Evolutionary conservation across 441 rosid species (phyloP).

Genomic region (Pelargonium myrrhifolium): DNA sequence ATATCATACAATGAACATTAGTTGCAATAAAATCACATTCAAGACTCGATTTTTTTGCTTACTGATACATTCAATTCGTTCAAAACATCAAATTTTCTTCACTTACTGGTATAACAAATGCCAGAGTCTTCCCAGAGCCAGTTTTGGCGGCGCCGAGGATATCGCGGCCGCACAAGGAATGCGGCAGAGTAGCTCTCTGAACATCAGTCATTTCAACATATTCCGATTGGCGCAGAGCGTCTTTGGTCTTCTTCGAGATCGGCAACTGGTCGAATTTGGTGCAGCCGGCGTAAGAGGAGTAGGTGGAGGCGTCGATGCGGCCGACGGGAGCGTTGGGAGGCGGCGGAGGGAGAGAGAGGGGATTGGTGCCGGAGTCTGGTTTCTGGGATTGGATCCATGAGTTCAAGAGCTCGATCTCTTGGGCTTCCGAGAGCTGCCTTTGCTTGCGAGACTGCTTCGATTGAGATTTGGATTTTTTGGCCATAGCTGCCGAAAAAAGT

Average conservation of each 20-base stretch:
- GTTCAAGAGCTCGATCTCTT: conserved; percentile 20
- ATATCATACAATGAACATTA: too few relatives aligned
- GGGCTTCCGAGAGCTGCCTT: conserved; percentile 15
- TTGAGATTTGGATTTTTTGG: conserved; percentile 1
- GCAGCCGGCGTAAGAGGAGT: conserved; percentile 21
- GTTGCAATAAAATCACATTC: too few relatives aligned
- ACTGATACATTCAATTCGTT: background rate
- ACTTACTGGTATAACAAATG: conserved; percentile 83
- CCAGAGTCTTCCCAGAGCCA: conserved; percentile 90
- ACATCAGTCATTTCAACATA: conserved; percentile 41
- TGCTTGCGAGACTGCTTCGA: conserved; percentile 19
- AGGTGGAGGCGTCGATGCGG: conserved; percentile 10
- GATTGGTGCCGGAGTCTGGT: conserved; percentile 26
- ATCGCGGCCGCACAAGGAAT: conserved; percentile 83
- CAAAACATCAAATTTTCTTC: background rate
- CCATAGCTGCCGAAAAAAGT: background rate
- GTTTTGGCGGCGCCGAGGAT: conserved; percentile 90
- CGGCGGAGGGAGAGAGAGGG: conserved; percentile 18
- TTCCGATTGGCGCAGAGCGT: conserved; percentile 18
- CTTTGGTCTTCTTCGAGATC: conserved; percentile 23
- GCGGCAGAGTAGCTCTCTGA: conserved; percentile 80
- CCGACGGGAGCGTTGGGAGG: conserved; percentile 13
- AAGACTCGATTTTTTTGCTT: too few relatives aligned
- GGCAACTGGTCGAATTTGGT: conserved; percentile 21
- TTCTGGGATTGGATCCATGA: conserved; percentile 26